phyloP scores from a whole-genome alignment of 2,329 filamentous ascomycete genomes.

The Knufia fluminis region DNA sequence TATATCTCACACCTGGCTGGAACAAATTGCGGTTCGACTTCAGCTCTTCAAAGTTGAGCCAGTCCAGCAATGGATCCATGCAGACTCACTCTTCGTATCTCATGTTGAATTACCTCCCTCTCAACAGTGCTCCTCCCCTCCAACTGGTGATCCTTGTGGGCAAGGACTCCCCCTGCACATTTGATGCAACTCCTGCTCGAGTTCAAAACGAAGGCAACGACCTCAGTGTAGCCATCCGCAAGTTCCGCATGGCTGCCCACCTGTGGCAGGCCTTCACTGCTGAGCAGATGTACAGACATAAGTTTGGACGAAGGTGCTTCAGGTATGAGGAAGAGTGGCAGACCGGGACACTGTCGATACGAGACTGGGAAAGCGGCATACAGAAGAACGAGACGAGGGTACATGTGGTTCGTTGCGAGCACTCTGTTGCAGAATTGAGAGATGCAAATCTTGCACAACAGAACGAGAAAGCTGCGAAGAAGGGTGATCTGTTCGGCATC shows the following conservation, averaged over 20 bases:
- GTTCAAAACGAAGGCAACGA: constrained; percentile 71
- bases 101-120: constrained; percentile 76
- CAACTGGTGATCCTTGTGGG: constrained; percentile 82
- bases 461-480: constrained; percentile 57
- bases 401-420: constrained; percentile 72
- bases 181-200: constrained; percentile 69
- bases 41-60: constrained; percentile 67
- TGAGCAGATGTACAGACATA: constrained; percentile 89
- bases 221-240: constrained; percentile 69
- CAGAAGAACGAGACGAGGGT: constrained; percentile 89
- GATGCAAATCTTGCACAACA: constrained; percentile 72
- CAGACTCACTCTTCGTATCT: constrained; percentile 70
- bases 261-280: constrained; percentile 96
- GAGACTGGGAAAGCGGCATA: constrained; percentile 59
- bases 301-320: constrained; percentile 75
- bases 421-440: constrained; percentile 75
- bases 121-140: constrained; percentile 68
- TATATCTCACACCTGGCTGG: constrained; percentile 83
- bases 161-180: constrained; percentile 78
- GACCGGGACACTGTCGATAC: constrained; percentile 65
- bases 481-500: constrained; percentile 66
- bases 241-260: constrained; percentile 92
- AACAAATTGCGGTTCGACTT: constrained; percentile 88
- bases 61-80: constrained; percentile 49
- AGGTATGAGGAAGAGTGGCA: constrained; percentile 95